Conservation (phyloP, 306 rosid genomes). For the Argentina anserina region DNA sequence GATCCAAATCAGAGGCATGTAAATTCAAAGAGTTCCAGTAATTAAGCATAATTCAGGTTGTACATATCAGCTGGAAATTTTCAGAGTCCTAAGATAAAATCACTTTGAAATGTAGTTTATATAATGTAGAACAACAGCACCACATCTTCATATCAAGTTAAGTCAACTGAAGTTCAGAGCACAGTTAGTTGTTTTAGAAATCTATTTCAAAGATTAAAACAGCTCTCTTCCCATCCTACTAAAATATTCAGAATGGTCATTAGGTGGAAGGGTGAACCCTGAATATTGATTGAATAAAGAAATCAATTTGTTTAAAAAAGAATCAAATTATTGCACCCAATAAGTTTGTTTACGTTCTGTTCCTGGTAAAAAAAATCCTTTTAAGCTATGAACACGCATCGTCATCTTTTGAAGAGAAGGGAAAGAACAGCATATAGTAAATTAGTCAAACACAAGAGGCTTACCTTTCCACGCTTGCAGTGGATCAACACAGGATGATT, state of each 20-base stretch:
- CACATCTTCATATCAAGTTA: not conserved
- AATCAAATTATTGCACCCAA: not conserved
- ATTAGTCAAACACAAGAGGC: too few species aligned
- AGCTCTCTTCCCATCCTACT: not conserved
- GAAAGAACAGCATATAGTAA: not conserved
- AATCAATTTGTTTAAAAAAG: too few species aligned
- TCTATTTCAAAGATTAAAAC: not conserved
- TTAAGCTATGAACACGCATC: not conserved
- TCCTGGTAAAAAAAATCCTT: not conserved
- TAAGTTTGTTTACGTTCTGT: not conserved
- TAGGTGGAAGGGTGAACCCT: not conserved
- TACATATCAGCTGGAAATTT: not conserved
- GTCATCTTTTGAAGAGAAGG: not conserved
- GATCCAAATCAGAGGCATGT: not conserved
- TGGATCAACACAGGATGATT: conserved; percentile 65
- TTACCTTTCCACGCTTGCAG: conserved; percentile 67
- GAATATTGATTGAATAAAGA: not conserved
- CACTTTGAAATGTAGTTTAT: not conserved
- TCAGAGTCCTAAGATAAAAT: not conserved
- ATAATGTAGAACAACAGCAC: not conserved
- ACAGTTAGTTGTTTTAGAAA: not conserved
- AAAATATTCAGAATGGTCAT: not conserved
- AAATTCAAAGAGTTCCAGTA: not conserved
- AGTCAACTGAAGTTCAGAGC: not conserved
- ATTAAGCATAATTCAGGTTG: not conserved